phyloP scores from a whole-genome alignment of 129 eudicot species.

The Oenanthe sinensis region DNA sequence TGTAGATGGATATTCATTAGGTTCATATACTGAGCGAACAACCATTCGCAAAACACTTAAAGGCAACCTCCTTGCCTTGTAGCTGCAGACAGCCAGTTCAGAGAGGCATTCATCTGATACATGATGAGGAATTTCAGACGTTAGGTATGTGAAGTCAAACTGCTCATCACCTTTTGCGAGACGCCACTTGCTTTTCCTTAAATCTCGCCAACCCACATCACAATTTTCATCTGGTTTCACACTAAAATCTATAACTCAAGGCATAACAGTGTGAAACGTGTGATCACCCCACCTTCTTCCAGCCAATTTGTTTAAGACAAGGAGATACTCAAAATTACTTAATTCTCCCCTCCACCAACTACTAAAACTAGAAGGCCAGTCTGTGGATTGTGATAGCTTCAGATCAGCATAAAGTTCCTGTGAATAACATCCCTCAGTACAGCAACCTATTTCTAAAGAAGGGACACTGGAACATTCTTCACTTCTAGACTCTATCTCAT shows the following conservation, averaged over 20 bases:
- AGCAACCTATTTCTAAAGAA: constrained; percentile 22
- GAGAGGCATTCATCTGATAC: constrained; percentile 97
- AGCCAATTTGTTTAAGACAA: constrained; percentile 63
- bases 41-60: constrained; percentile 73
- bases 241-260: constrained; percentile 95
- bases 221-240: constrained; percentile 63
- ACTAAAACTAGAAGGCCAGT: constrained; percentile 62
- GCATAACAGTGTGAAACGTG: constrained; percentile 86
- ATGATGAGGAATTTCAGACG: constrained; percentile 93
- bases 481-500: constrained; percentile 17
- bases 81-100: constrained; percentile 97
- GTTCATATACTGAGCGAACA: constrained; percentile 97
- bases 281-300: constrained; percentile 99
- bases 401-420: constrained; percentile 59
- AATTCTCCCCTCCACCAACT: constrained; percentile 90
- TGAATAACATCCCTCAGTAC: constrained; percentile 43
- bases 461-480: constrained; percentile 11
- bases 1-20: constrained; percentile 91
- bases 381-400: constrained; percentile 36
- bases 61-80: constrained; percentile 95
- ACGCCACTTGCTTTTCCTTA: constrained; percentile 93
- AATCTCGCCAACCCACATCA: constrained; percentile 76
- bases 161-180: constrained; percentile 98
- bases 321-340: constrained; percentile 87
- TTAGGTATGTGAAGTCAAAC: constrained; percentile 85